A percentile compares a stretch with the other conserved stretches of the same genome.
Conservation (phyloP, 345 rosid species). For the Turnera subulata region DNA sequence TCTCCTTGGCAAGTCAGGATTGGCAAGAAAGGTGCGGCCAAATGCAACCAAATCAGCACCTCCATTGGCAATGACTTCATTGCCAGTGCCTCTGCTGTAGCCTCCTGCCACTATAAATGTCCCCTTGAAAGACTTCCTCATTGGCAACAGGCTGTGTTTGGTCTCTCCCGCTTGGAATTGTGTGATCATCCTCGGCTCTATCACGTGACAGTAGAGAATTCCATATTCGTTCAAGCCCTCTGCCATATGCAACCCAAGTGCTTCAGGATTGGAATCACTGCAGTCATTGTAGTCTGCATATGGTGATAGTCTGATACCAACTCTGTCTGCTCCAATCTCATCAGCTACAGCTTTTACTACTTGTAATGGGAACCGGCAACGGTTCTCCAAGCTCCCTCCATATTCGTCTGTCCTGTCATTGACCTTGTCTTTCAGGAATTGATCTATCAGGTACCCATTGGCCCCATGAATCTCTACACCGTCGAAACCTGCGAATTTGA, state of each 20-base stretch:
- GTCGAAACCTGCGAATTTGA: slow-evolving; percentile 20
- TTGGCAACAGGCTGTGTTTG: slow-evolving; percentile 26
- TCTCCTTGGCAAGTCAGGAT: slow-evolving; percentile 62
- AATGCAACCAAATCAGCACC: slow-evolving; percentile 36
- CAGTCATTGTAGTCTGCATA: slow-evolving; percentile 19
- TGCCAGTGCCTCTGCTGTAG: slow-evolving; percentile 29
- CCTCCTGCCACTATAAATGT: slow-evolving; percentile 36
- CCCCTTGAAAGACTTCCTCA: slow-evolving; percentile 7
- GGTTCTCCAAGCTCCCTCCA: slow-evolving; percentile 13
- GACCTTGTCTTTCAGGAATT: slow-evolving; percentile 48
- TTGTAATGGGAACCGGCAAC: slow-evolving; percentile 9
- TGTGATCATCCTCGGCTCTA: slow-evolving; percentile 9
- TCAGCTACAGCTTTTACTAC: slow-evolving; percentile 1
- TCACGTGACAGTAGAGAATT: no score
- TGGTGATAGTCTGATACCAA: slow-evolving; percentile 7
- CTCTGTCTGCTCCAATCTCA: slow-evolving; percentile 10
- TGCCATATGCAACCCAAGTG: no score
- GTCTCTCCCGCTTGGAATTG: slow-evolving; percentile 18
- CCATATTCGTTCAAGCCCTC: no score
- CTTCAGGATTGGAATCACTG: slow-evolving; percentile 24
- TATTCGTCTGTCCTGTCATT: slow-evolving; percentile 29
- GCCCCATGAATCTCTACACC: slow-evolving; percentile 38
- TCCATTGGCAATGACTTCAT: slow-evolving; percentile 23
- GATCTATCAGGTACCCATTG: slow-evolving; percentile 36
- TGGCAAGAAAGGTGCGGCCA: slow-evolving; percentile 52